phyloP scores from a whole-genome alignment of 371 early-diverging fungal species.

The Phascolomyces articulosus region DNA sequence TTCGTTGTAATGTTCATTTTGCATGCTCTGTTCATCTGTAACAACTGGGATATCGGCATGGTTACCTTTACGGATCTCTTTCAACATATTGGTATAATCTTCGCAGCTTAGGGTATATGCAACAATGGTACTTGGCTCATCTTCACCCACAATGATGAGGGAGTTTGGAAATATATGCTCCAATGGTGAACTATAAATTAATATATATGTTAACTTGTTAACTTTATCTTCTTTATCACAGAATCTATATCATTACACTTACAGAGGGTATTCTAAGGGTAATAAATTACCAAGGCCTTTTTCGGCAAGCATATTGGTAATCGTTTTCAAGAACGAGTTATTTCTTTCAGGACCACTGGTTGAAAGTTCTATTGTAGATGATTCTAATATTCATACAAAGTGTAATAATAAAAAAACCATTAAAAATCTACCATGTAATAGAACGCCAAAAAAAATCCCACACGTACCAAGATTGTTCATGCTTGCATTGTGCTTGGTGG shows the following conservation, averaged over 20 bases:
- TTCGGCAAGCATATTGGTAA: slow-evolving; percentile 78
- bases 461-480: not conserved
- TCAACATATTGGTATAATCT: slow-evolving; percentile 51
- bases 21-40: slow-evolving; percentile 10
- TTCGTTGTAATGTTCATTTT: not conserved
- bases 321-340: slow-evolving; percentile 74
- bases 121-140: slow-evolving; percentile 94
- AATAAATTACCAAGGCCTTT: slow-evolving; percentile 60
- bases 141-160: slow-evolving; percentile 85
- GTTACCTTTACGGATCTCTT: slow-evolving; percentile 3
- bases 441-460: no score
- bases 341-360: slow-evolving; percentile 33
- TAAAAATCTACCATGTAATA: no score
- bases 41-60: not conserved
- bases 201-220: no score
- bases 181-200: slow-evolving; percentile 54
- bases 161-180: slow-evolving; percentile 91
- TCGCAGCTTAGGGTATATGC: slow-evolving; percentile 79
- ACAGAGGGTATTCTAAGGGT: slow-evolving; percentile 81
- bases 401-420: not conserved
- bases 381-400: slow-evolving; percentile 10
- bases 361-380: slow-evolving; percentile 28
- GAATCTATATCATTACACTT: slow-evolving; percentile 22
- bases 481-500: not conserved
- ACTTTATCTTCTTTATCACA: no score